A percentile compares a stretch with the other conserved stretches of the same genome.
Conservation (phyloP, 2,329 filamentous ascomycete species). For the Pestalotiopsis sp. region DNA sequence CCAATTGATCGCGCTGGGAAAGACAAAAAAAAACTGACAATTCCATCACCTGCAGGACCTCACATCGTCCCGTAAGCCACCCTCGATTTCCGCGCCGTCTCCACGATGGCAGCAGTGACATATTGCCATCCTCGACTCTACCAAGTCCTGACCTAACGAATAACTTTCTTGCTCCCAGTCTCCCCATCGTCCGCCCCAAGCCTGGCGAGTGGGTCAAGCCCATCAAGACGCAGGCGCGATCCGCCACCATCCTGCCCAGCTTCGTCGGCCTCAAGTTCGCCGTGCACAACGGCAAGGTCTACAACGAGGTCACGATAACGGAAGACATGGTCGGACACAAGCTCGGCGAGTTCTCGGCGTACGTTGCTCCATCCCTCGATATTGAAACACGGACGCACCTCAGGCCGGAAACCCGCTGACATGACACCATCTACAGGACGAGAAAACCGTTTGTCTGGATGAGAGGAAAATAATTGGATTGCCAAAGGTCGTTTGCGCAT, state of each 20-base stretch:
- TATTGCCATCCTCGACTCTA: not conserved
- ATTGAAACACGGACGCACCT: not conserved
- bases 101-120: no score
- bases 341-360: slow-evolving; percentile 89
- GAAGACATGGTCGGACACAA: slow-evolving; percentile 98
- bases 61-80: slow-evolving; percentile 69
- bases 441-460: slow-evolving; percentile 61
- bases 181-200: slow-evolving; percentile 65
- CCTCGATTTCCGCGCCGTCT: not conserved
- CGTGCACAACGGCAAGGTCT: slow-evolving; percentile 89
- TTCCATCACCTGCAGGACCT: slow-evolving; percentile 53
- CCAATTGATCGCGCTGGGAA: not conserved
- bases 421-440: slow-evolving; percentile 42
- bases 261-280: slow-evolving; percentile 90
- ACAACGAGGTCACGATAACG: slow-evolving; percentile 80
- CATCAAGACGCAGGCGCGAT: slow-evolving; percentile 84
- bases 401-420: not conserved
- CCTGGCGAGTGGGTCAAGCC: slow-evolving; percentile 67
- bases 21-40: not conserved
- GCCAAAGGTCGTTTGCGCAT: slow-evolving; percentile 16
- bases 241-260: slow-evolving; percentile 87
- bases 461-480: slow-evolving; percentile 28
- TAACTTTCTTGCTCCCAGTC: slow-evolving; percentile 36
- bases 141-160: not conserved
- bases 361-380: slow-evolving; percentile 42